Evolutionary conservation across 768 basidiomycete species (phyloP).

Genomic region (Lactarius quietus): DNA sequence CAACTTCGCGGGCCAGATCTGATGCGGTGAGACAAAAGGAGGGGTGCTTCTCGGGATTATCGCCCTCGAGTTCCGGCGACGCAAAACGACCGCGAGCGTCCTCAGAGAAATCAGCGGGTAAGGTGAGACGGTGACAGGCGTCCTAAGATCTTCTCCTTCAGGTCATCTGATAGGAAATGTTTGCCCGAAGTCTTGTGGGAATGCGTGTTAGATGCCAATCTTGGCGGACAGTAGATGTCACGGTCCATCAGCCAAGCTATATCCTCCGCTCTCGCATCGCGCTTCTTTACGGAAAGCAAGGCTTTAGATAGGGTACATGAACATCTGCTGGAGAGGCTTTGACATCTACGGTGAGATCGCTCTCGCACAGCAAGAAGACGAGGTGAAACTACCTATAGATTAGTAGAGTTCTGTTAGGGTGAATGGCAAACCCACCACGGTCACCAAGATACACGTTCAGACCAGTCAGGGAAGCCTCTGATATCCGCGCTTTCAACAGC

Average conservation of each 20-base stretch:
- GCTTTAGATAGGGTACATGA: constrained; percentile 10
- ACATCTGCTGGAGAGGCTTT: constrained; percentile 1
- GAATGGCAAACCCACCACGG: constrained; percentile 13
- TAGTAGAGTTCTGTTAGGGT: background rate
- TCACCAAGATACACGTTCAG: constrained; percentile 15
- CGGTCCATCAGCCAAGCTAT: constrained; percentile 18
- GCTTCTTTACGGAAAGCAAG: constrained; percentile 15
- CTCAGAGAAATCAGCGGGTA: constrained; percentile 27
- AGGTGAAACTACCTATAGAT: background rate
- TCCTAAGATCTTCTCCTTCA: constrained; percentile 37
- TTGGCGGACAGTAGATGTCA: constrained; percentile 34
- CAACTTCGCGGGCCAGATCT: constrained; percentile 18
- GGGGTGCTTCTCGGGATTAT: constrained; percentile 10
- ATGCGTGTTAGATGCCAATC: no score
- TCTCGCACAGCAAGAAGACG: constrained; percentile 7
- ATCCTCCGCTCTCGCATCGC: constrained; percentile 1
- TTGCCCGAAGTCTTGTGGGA: constrained; percentile 42
- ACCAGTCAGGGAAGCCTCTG: constrained; percentile 1
- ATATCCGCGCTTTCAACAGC: constrained; percentile 46
- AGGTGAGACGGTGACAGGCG: constrained; percentile 37
- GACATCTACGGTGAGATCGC: constrained; percentile 23
- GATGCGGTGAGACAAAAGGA: constrained; percentile 24
- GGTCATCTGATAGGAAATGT: constrained; percentile 28
- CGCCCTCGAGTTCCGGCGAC: constrained; percentile 3
- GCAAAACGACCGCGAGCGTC: background rate